Conservation (phyloP, 2,329 filamentous ascomycete genomes). For the Diaporthe longicolla region DNA sequence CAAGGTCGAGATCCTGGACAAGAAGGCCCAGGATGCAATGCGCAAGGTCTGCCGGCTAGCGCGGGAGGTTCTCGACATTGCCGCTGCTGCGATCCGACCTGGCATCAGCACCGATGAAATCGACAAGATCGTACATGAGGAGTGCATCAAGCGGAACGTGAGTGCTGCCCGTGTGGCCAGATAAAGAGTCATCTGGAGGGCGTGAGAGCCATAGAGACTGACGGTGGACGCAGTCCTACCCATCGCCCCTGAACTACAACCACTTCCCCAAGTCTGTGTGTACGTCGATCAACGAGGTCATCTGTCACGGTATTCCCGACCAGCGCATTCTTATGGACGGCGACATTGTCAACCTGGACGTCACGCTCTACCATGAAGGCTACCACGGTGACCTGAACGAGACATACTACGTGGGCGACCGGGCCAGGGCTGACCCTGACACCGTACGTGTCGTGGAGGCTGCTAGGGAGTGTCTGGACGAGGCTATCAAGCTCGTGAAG, state of each 20-base stretch:
- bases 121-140: constrained; percentile 82
- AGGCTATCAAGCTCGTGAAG: constrained; percentile 92
- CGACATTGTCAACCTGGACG: constrained; percentile 97
- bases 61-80: constrained; percentile 81
- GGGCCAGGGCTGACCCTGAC: constrained; percentile 85
- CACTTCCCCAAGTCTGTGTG: constrained; percentile 98
- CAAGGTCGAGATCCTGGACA: constrained; percentile 84
- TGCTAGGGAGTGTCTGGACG: constrained; percentile 89
- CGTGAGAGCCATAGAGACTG: not conserved
- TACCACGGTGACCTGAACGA: constrained; percentile 98
- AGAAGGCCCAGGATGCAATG: constrained; percentile 79
- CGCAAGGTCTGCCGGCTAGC: constrained; percentile 79
- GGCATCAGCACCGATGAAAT: constrained; percentile 83
- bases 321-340: constrained; percentile 88
- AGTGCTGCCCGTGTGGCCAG: constrained; percentile 50
- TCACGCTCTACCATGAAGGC: constrained; percentile 92
- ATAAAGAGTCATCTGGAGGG: constrained; percentile 66
- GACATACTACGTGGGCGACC: constrained; percentile 97
- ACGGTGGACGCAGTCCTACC: constrained; percentile 78
- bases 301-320: constrained; percentile 98
- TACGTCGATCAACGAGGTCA: constrained; percentile 96
- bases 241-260: constrained; percentile 94
- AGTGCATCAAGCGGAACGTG: constrained; percentile 80
- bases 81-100: constrained; percentile 75
- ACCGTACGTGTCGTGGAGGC: constrained; percentile 92